Conservation (phyloP, 2,329 filamentous ascomycete genomes). For the Hymenotorrendiella dingleyae region DNA sequence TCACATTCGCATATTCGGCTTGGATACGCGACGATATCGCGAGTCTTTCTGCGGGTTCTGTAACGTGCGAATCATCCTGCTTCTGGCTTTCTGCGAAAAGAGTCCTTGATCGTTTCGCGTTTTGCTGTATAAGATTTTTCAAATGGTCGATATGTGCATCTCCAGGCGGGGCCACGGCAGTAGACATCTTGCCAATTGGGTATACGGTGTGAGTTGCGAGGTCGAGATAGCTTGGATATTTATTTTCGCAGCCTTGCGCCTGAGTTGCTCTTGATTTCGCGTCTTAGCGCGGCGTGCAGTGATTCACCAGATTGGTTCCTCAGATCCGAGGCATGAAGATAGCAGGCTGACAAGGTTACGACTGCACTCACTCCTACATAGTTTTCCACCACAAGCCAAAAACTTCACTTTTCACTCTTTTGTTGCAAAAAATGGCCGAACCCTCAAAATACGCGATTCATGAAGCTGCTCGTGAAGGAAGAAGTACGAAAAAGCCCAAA, state of each 20-base stretch:
- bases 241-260: conserved; percentile 12
- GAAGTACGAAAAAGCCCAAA: conserved; percentile 48
- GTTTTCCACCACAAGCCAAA: not conserved
- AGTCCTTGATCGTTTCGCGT: conserved; percentile 36
- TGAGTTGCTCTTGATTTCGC: not conserved
- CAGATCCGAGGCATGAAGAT: conserved; percentile 2
- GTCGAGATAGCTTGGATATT: not conserved
- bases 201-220: conserved; percentile 7
- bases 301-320: conserved; percentile 12
- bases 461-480: conserved; percentile 78
- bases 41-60: conserved; percentile 26
- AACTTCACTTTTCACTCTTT: not conserved
- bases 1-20: conserved; percentile 70
- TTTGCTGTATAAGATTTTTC: conserved; percentile 36
- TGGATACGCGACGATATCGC: conserved; percentile 28
- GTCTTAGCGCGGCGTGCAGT: too few species aligned
- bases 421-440: conserved; percentile 31
- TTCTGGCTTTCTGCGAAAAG: conserved; percentile 33
- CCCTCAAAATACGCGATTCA: conserved; percentile 75
- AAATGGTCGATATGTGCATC: conserved; percentile 26
- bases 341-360: conserved; percentile 10
- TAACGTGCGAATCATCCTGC: conserved; percentile 16
- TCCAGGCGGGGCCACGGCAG: conserved; percentile 6
- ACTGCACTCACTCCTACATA: conserved; percentile 1
- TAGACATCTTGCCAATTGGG: conserved; percentile 6